A percentile compares a stretch with the other conserved stretches of the same genome.
Evolutionary conservation across 2,329 filamentous ascomycete genomes (phyloP).

Genomic region (Ophiosphaerella korrae): DNA sequence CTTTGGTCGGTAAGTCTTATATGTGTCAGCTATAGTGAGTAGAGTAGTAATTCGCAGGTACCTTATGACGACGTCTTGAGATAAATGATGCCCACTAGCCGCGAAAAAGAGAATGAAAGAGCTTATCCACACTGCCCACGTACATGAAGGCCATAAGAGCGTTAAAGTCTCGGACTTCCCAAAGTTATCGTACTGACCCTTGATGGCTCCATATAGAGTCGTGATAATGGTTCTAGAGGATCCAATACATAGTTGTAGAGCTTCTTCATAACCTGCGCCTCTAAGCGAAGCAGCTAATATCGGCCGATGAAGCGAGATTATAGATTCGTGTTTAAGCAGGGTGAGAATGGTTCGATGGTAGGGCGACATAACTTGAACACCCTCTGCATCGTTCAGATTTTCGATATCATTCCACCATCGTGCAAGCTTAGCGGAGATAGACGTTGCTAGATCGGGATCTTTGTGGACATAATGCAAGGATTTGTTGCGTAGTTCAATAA

Average conservation of each 20-base stretch:
- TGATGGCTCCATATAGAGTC: conserved; percentile 42
- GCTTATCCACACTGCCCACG: conserved; percentile 61
- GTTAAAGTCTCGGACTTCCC: conserved; percentile 32
- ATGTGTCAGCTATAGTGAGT: conserved; percentile 3
- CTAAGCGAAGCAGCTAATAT: conserved; percentile 54
- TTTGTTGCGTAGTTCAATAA: conserved; percentile 60
- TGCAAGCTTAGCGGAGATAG: conserved; percentile 56
- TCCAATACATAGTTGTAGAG: conserved; percentile 58
- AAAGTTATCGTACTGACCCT: conserved; percentile 11
- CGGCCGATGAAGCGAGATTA: conserved; percentile 59
- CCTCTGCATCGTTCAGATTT: conserved; percentile 52
- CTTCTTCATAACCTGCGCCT: conserved; percentile 53
- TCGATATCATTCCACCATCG: conserved; percentile 62
- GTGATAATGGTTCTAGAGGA: conserved; percentile 57
- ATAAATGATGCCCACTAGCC: conserved; percentile 53
- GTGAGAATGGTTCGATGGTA: conserved; percentile 52
- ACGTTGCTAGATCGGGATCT: conserved; percentile 50
- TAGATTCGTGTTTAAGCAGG: conserved; percentile 56
- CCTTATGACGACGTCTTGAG: conserved; percentile 47
- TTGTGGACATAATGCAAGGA: conserved; percentile 54
- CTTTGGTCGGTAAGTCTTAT: conserved; percentile 31
- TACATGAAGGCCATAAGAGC: conserved; percentile 58
- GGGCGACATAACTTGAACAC: conserved; percentile 20
- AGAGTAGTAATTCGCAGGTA: conserved; percentile 24
- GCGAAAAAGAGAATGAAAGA: conserved; percentile 59